Evolutionary conservation across 2,329 filamentous ascomycete genomes (phyloP).

Genomic region (Epichloe amarillans): DNA sequence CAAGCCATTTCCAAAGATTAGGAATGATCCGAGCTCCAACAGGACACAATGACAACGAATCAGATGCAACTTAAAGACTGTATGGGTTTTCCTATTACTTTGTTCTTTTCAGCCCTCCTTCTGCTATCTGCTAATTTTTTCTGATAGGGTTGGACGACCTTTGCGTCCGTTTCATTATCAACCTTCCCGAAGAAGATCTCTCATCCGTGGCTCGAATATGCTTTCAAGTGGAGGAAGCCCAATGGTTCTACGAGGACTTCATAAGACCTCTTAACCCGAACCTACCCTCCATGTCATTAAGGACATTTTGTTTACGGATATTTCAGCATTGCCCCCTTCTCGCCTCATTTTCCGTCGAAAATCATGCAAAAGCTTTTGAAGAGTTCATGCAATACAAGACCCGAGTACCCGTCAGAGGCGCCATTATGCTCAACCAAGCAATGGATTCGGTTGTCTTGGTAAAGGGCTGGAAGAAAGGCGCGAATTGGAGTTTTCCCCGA

Average conservation of each 20-base stretch:
- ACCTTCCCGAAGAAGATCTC: slow-evolving; percentile 83
- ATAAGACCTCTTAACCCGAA: slow-evolving; percentile 78
- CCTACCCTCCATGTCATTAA: slow-evolving; percentile 73
- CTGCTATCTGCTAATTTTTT: slow-evolving; percentile 12
- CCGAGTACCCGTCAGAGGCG: slow-evolving; percentile 82
- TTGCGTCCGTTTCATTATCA: slow-evolving; percentile 95
- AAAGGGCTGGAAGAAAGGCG: slow-evolving; percentile 94
- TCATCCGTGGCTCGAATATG: slow-evolving; percentile 86
- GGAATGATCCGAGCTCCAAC: slow-evolving; percentile 9
- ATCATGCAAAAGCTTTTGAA: slow-evolving; percentile 73
- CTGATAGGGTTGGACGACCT: slow-evolving; percentile 82
- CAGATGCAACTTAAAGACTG: slow-evolving; percentile 87
- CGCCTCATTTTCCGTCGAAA: slow-evolving; percentile 62
- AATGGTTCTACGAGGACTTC: slow-evolving; percentile 99
- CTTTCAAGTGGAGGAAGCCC: slow-evolving; percentile 97
- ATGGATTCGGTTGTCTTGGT: slow-evolving; percentile 93
- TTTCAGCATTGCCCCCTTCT: slow-evolving; percentile 90
- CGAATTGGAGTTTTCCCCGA: slow-evolving; percentile 90
- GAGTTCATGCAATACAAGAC: slow-evolving; percentile 93
- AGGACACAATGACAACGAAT: slow-evolving; percentile 54
- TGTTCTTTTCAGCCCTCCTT: neutral
- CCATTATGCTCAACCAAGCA: slow-evolving; percentile 80
- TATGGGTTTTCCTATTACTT: slow-evolving; percentile 27
- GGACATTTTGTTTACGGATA: slow-evolving; percentile 76
- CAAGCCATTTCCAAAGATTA: neutral